phyloP scores from a whole-genome alignment of 345 rosid genomes.

The Eucalyptus cloeziana region DNA sequence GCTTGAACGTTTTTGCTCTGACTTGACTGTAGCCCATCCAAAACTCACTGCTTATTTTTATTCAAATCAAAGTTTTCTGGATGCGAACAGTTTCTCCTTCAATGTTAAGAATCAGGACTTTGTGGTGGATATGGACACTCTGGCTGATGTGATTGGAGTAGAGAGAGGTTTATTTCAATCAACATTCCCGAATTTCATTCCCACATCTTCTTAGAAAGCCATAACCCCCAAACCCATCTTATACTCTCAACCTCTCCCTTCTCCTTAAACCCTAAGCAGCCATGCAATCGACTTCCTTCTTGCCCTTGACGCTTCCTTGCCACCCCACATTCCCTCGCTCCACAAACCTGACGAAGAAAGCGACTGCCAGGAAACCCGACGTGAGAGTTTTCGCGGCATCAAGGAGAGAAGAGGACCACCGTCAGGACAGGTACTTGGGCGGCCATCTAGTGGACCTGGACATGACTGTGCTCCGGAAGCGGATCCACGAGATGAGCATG shows the following conservation, averaged over 20 bases:
- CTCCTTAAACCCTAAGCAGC: neutral
- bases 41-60: no score
- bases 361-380: neutral
- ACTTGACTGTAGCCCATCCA: no score
- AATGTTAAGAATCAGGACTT: no score
- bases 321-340: neutral
- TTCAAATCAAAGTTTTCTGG: no score
- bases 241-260: neutral
- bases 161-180: no score
- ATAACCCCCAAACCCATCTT: neutral
- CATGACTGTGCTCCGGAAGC: constrained; percentile 21
- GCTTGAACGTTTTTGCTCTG: no score
- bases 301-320: neutral
- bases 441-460: constrained; percentile 12
- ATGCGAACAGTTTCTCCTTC: no score
- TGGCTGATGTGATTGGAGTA: no score
- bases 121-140: no score
- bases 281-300: neutral
- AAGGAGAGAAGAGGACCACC: neutral
- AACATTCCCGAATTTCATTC: neutral
- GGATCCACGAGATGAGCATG: constrained; percentile 21
- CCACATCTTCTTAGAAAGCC: neutral
- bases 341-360: neutral
- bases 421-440: neutral
- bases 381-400: neutral